Percentiles rank a stretch among this genome's conserved stretches.
These are phyloP conservation scores for Daucus carota DNA, from an alignment of 129 eudicot species.

Conservation along the genomic window DH1_v3.0 NC_030385.2:28960001-28960500, in stretches of 20 bases:
- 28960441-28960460: too few species aligned
- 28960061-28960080: too few species aligned
- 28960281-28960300: conserved; percentile 25
- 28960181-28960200: conserved; percentile 8
- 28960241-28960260: conserved; percentile 11
- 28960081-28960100: too few species aligned
- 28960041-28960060: too few species aligned
- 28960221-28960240: conserved; percentile 16
- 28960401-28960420: too few species aligned
- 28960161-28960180: neutral
- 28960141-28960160: conserved; percentile 3
- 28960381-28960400: too few species aligned
- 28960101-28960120: neutral
- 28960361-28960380: too few species aligned
- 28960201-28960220: conserved; percentile 11
- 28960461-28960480: too few species aligned
- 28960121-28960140: neutral
- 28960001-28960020: neutral
- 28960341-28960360: too few species aligned
- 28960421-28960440: too few species aligned
- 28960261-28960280: conserved; percentile 22
- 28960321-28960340: too few species aligned
- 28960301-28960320: too few species aligned
- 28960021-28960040: neutral
- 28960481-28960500: neutral